Evolutionary conservation across 192 early-diverging fungal genomes (phyloP), one percentile per base, ranked within the genome.

Genomic region (Dimargaris xerosporica): DNA sequence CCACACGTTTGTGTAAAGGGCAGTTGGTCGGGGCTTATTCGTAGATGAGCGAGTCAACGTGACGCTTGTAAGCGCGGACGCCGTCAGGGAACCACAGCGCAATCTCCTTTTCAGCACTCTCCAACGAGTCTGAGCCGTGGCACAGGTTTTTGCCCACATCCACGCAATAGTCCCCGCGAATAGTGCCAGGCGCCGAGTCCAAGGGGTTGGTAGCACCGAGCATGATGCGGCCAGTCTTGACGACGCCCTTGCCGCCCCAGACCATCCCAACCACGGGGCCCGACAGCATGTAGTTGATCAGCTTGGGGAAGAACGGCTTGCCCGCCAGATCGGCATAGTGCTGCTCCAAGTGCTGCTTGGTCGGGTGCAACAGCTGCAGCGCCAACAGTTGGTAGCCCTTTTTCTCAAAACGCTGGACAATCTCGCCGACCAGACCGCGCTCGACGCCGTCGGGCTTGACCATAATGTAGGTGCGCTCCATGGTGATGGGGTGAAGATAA

Each of bases 251-350:
- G 63, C 93, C 93, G 68, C 77, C 72, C 85, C 88, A 91, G 65
- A 96, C 93, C 87, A 96, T 93, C 72, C 82, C 91, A 62, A 91
- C 91, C 64, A 96, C 93, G 67, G 93, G 93, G 58, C 93, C 93
- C 44, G 90, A 90, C 67, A 80, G 75, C 90, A 94, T 94, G 83
- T 82, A 85, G 41, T 74, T 68, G 58, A 86, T 79, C 43, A 94
- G 78, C 65, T 80, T 79, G 71, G 88, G 84, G 85, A 96, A 96
- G 83, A 96, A 94, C 64, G 82, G 69, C 83, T 92, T 94, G 67
- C 66, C 66, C 64, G 78, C 80, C 46, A 93, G 79, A 73, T 96
- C 93, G 50, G 53, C 67, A 77, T 96, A 94, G 82, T 91, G 90
- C 73, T 86, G 68, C 67, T 83, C 69, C 50, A 89, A 76, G 56